Percentiles rank a stretch among this genome's conserved stretches.
Conservation (phyloP, 2,329 filamentous ascomycete genomes). For the Fusarium ramigenum region DNA sequence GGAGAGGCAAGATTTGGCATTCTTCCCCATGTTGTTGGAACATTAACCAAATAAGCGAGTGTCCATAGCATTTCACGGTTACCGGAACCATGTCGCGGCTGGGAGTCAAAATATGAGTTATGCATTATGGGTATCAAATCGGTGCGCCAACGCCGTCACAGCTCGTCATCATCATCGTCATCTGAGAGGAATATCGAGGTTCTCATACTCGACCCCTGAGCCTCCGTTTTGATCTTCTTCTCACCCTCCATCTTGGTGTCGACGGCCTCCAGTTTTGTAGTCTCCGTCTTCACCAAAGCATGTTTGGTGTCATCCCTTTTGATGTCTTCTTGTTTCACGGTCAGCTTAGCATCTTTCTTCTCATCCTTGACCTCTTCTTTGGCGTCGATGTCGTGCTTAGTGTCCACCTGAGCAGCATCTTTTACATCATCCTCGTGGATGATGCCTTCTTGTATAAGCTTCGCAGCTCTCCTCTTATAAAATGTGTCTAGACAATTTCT, state of each 20-base stretch:
- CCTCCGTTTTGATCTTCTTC: slow-evolving; percentile 33
- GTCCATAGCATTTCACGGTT: background rate
- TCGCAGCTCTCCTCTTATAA: slow-evolving; percentile 73
- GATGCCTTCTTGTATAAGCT: slow-evolving; percentile 49
- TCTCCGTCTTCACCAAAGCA: background rate
- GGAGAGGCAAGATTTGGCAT: slow-evolving; percentile 54
- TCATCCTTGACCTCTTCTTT: slow-evolving; percentile 26
- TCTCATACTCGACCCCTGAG: slow-evolving; percentile 39
- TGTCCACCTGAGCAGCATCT: slow-evolving; percentile 30
- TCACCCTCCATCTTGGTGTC: slow-evolving; percentile 11
- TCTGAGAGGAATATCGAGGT: slow-evolving; percentile 51
- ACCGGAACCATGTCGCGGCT: background rate
- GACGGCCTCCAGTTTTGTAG: slow-evolving; percentile 1
- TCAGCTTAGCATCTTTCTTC: slow-evolving; percentile 15
- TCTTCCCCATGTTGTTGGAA: slow-evolving; percentile 62
- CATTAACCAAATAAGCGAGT: slow-evolving; percentile 58
- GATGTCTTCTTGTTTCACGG: slow-evolving; percentile 13
- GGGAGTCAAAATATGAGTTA: background rate
- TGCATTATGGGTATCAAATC: slow-evolving; percentile 39
- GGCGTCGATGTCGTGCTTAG: background rate
- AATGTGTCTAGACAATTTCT: slow-evolving; percentile 82
- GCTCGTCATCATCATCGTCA: slow-evolving; percentile 52
- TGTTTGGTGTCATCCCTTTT: slow-evolving; percentile 21
- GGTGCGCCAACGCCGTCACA: slow-evolving; percentile 38
- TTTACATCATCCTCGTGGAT: slow-evolving; percentile 40